Conservation (phyloP, 2,329 filamentous ascomycete genomes). For the Trichoderma sp. region DNA sequence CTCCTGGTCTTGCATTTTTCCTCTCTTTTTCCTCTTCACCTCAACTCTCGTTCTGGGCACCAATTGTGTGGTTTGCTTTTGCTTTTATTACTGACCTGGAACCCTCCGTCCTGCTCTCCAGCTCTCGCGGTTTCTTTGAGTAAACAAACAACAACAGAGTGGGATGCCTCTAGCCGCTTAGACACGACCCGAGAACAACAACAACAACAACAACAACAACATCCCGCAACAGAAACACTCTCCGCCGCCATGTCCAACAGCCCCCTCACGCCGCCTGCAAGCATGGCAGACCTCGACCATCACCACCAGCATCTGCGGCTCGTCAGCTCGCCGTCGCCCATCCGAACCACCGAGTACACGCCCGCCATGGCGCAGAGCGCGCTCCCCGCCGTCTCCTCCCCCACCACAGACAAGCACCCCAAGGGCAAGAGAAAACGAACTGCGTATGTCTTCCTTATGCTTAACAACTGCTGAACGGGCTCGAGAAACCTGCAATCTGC, state of each 20-base stretch:
- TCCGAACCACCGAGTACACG: slow-evolving; percentile 30
- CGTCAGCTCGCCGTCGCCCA: slow-evolving; percentile 31
- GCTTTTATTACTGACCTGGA: slow-evolving; percentile 9
- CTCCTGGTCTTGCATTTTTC: slow-evolving; percentile 23
- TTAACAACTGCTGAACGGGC: slow-evolving; percentile 17
- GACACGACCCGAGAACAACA: slow-evolving; percentile 13
- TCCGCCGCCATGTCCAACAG: slow-evolving; percentile 33
- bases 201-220: not conserved
- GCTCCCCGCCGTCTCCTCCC: slow-evolving; percentile 32
- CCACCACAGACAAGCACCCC: slow-evolving; percentile 50
- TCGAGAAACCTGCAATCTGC: slow-evolving; percentile 32
- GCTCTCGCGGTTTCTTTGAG: not conserved
- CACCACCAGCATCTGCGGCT: slow-evolving; percentile 28
- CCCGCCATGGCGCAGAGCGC: slow-evolving; percentile 25
- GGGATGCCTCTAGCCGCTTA: slow-evolving; percentile 22
- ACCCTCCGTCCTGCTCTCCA: slow-evolving; percentile 12
- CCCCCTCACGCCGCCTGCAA: slow-evolving; percentile 32
- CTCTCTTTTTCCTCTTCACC: slow-evolving; percentile 25
- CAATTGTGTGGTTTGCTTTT: slow-evolving; percentile 1
- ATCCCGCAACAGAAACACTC: not conserved
- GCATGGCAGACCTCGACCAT: slow-evolving; percentile 34
- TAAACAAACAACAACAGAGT: slow-evolving; percentile 1
- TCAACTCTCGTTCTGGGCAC: too few species aligned
- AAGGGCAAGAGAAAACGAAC: slow-evolving; percentile 66
- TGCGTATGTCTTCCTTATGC: slow-evolving; percentile 52